phyloP scores from a whole-genome alignment of 345 rosid genomes.

The Eucalyptus sp. region DNA sequence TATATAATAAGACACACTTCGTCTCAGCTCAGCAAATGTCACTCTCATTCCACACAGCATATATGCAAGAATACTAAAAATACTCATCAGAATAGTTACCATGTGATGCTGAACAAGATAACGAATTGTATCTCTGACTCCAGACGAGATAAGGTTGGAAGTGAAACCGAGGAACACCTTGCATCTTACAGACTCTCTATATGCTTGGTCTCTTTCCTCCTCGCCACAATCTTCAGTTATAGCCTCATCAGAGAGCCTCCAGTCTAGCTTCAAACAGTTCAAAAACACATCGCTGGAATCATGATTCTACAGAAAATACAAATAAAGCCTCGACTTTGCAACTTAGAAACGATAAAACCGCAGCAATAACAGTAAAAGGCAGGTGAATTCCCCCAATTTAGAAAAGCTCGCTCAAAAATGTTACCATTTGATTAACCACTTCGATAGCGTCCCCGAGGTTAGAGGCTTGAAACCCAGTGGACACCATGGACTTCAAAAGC shows the following conservation, averaged over 20 bases:
- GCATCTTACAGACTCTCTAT: slow-evolving; percentile 60
- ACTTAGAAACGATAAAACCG: neutral
- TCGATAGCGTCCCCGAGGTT: slow-evolving; percentile 82
- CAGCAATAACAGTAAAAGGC: neutral
- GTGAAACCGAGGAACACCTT: slow-evolving; percentile 95
- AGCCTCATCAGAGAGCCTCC: slow-evolving; percentile 79
- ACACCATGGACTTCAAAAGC: slow-evolving; percentile 64
- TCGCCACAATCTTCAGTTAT: slow-evolving; percentile 51
- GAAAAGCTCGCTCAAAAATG: neutral
- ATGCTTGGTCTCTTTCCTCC: slow-evolving; percentile 53
- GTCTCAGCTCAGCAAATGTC: neutral
- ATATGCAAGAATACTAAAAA: neutral
- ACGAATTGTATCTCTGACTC: slow-evolving; percentile 74
- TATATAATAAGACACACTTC: neutral
- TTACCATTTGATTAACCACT: slow-evolving; percentile 73
- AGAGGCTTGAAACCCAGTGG: slow-evolving; percentile 96
- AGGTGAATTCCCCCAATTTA: neutral
- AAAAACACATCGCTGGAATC: neutral
- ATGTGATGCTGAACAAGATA: slow-evolving; percentile 82
- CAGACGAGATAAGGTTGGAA: slow-evolving; percentile 91
- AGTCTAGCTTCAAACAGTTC: slow-evolving; percentile 56
- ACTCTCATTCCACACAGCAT: neutral
- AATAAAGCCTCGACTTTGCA: neutral
- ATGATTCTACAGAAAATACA: neutral
- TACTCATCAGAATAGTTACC: slow-evolving; percentile 26